Evolutionary conservation across 441 rosid species (phyloP).

Genomic region (Adansonia grandidieri): DNA sequence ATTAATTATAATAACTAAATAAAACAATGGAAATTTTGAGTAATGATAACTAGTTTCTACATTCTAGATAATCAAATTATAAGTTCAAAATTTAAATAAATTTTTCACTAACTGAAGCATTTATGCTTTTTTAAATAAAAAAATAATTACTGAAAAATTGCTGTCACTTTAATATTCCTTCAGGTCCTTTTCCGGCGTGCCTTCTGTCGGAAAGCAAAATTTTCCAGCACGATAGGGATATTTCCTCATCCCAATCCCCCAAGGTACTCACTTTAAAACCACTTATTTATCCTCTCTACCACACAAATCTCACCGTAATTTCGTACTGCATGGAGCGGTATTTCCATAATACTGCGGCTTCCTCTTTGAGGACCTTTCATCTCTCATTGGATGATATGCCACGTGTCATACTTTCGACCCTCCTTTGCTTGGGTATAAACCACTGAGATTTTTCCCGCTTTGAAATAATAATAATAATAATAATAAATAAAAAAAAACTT

Average conservation of each 20-base stretch:
- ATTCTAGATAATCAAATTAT: too few relatives aligned
- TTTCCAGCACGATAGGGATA: background rate
- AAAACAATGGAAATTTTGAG: too few relatives aligned
- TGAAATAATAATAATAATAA: slow-evolving; percentile 13
- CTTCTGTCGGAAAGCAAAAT: background rate
- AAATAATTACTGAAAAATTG: background rate
- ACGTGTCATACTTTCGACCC: slow-evolving; percentile 68
- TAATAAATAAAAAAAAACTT: background rate
- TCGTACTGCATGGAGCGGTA: slow-evolving; percentile 19
- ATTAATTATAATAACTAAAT: too few relatives aligned
- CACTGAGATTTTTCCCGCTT: slow-evolving; percentile 70
- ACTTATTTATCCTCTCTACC: background rate
- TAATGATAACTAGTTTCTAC: too few relatives aligned
- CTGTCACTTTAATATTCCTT: background rate
- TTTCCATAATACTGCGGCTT: background rate
- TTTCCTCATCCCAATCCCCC: slow-evolving; percentile 19
- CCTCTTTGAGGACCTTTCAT: background rate
- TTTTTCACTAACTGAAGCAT: background rate
- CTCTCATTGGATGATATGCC: slow-evolving; percentile 50
- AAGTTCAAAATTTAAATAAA: too few relatives aligned
- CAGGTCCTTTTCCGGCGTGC: slow-evolving; percentile 28
- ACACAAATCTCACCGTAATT: background rate
- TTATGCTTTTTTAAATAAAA: background rate
- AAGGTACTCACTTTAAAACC: background rate
- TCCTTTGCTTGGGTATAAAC: slow-evolving; percentile 46